Conservation (phyloP, 2,329 filamentous ascomycete species). For the Ambrosiella xylebori region DNA sequence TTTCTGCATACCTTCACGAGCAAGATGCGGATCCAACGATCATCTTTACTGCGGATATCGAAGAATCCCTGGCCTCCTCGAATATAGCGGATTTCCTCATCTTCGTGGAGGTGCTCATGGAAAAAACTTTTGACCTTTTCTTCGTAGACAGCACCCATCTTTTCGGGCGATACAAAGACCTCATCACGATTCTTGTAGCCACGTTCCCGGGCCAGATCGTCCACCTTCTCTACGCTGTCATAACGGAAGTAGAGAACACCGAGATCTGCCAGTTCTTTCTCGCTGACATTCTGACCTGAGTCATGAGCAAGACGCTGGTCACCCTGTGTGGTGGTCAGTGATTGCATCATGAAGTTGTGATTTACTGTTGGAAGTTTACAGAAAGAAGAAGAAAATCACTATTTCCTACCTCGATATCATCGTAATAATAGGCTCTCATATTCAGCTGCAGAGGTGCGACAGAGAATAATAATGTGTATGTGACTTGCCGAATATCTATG, state of each 20-base stretch:
- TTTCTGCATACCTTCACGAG: slow-evolving; percentile 49
- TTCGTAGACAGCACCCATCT: slow-evolving; percentile 78
- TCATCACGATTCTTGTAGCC: slow-evolving; percentile 91
- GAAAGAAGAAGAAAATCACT: background rate
- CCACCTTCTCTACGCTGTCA: slow-evolving; percentile 46
- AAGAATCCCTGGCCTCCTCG: slow-evolving; percentile 80
- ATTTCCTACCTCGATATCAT: slow-evolving; percentile 32
- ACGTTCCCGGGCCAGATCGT: slow-evolving; percentile 56
- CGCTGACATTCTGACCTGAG: slow-evolving; percentile 52
- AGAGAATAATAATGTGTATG: background rate
- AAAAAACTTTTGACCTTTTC: slow-evolving; percentile 90
- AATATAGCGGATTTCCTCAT: slow-evolving; percentile 96
- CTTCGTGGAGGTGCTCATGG: slow-evolving; percentile 88
- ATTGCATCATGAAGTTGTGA: slow-evolving; percentile 9
- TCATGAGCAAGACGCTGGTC: slow-evolving; percentile 88
- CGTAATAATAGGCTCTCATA: slow-evolving; percentile 42
- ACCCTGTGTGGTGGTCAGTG: slow-evolving; percentile 38
- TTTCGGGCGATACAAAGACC: slow-evolving; percentile 70
- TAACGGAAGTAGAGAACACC: slow-evolving; percentile 68
- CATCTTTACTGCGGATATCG: slow-evolving; percentile 66
- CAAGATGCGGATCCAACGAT: slow-evolving; percentile 76
- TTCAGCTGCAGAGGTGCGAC: background rate
- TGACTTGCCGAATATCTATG: background rate
- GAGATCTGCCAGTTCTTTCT: slow-evolving; percentile 49
- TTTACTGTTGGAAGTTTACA: background rate